Evolutionary conservation across 202 grass and related monocot genomes (phyloP).

Genomic region (Schoenoplectus tabernaemontani): DNA sequence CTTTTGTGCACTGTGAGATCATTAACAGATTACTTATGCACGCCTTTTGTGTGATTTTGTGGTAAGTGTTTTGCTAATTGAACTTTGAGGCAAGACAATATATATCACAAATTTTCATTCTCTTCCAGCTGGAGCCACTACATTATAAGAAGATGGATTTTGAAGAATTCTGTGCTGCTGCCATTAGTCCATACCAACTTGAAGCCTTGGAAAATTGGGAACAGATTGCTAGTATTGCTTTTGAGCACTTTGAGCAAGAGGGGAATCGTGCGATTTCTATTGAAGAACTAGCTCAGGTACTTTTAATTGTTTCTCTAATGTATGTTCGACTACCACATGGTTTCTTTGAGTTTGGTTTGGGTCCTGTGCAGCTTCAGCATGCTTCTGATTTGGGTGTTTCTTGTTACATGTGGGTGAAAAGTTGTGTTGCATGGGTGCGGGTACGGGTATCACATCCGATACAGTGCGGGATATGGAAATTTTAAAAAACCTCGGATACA

Average conservation of each 20-base stretch:
- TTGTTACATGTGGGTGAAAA: not conserved
- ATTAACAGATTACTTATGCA: no score
- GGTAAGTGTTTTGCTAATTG: not conserved
- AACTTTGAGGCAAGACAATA: not conserved
- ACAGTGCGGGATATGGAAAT: no score
- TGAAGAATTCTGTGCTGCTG: slow-evolving; percentile 87
- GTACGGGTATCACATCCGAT: no score
- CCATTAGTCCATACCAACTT: slow-evolving; percentile 94
- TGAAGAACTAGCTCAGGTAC: slow-evolving; percentile 90
- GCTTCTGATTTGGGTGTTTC: not conserved
- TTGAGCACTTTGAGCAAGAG: slow-evolving; percentile 84
- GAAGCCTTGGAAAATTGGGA: slow-evolving; percentile 93
- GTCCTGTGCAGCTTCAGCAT: not conserved
- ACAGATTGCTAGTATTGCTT: slow-evolving; percentile 83
- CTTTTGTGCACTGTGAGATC: not conserved
- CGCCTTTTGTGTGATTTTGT: not conserved
- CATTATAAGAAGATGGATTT: slow-evolving; percentile 91
- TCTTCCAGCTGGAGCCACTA: slow-evolving; percentile 76
- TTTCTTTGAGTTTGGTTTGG: not conserved
- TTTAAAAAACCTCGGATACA: no score
- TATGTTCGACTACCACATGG: not conserved
- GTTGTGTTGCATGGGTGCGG: no score
- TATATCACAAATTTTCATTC: slow-evolving; percentile 6
- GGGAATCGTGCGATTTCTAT: slow-evolving; percentile 76
- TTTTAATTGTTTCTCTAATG: not conserved